Evolutionary conservation across 2,329 filamentous ascomycete genomes (phyloP), one percentile per base, ranked within the genome.

Genomic region (Phoma herbarum): DNA sequence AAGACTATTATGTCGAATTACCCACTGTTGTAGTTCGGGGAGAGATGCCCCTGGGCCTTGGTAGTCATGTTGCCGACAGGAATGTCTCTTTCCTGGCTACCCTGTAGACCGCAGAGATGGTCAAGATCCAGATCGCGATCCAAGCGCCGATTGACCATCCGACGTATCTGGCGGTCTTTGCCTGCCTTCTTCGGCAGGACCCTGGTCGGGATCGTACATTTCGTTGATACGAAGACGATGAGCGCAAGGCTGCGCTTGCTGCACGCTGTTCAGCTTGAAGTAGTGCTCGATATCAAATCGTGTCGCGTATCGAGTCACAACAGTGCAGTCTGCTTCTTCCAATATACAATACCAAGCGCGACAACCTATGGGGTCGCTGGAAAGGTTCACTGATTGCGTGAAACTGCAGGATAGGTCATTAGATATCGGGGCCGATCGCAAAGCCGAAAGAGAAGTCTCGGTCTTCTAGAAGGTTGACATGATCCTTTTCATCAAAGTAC

Each of bases 101-200:
- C n/a, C 33, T 43, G 48, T 42, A 20, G 28, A n/a, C 7, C 52
- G 48, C 42, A 52, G 47, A 46, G 7, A 28, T 35, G 22, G 35
- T 18, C n/a, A 25, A 20, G 42, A 57, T 51, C 29, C 33, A 29
- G 10, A 48, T 53, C 31, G 20, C 31, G 41, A 59, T 54, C 31
- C 39, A 54, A 59, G 50, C 51, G 56, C 20, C 33, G 45, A 46
- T 53, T 46, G 33, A 31, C 11, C 18, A 53, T 47, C n/a, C n/a
- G n/a, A n/a, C n/a, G n/a, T n/a, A n/a, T n/a, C n/a, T n/a, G n/a
- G 43, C 35, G 11, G 42, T n/a, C 16, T 18, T 44, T 23, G 20
- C n/a, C 11, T 42, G 16, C 20, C 39, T 42, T 39, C n/a, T 18
- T 18, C 7, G 37, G 20, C 37, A 10, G 20, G 20, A 41, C 20